Conservation (phyloP, 331 rosid genomes). For the Quercus tomentella region DNA sequence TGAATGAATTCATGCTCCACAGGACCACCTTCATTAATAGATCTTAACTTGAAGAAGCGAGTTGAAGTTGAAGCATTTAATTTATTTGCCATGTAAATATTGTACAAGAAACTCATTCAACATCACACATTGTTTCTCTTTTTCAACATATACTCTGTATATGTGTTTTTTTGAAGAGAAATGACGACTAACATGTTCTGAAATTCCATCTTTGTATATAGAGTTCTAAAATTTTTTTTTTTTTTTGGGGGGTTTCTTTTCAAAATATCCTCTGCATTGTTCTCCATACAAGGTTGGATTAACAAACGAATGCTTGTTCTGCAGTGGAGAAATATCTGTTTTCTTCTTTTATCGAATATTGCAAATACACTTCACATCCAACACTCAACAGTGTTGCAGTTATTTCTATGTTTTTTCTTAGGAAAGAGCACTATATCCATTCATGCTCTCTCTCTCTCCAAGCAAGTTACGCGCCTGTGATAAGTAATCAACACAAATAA, state of each 20-base stretch:
- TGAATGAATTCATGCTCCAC: constrained; percentile 47
- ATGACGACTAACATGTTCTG: not conserved
- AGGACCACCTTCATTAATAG: constrained; percentile 45
- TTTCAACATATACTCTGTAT: constrained; percentile 4
- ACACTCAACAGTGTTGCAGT: not conserved
- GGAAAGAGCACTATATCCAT: not conserved
- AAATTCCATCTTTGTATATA: not conserved
- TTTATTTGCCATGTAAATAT: not conserved
- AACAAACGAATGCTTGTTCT: no score
- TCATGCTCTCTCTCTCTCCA: not conserved
- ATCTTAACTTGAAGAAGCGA: constrained; percentile 22
- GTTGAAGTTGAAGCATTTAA: not conserved
- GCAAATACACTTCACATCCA: no score
- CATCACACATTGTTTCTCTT: constrained; percentile 14
- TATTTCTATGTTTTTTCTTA: not conserved
- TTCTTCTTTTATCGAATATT: no score
- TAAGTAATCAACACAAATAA: not conserved
- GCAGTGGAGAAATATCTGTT: no score
- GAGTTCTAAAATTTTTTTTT: no score
- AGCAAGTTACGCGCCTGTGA: not conserved
- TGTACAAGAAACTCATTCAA: not conserved
- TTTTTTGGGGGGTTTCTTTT: no score
- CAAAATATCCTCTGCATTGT: no score
- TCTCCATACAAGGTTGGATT: no score
- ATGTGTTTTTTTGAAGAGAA: constrained; percentile 10